Evolutionary conservation across 257 asterid species (phyloP), one percentile per base, ranked within the genome.

Genomic region (Haberlea rhodopensis): DNA sequence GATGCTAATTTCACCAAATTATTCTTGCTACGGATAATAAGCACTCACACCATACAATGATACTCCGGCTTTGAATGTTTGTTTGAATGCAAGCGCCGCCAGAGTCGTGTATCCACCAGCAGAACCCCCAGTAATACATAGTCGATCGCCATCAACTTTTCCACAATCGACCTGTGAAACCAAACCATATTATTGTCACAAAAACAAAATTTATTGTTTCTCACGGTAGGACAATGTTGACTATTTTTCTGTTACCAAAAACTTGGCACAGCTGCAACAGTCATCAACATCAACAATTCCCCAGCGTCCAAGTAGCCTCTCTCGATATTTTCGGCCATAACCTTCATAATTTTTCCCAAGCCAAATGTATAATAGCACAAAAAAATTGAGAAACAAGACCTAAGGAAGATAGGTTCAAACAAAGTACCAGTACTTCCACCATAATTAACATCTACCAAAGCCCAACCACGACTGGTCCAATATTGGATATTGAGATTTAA

Each of bases 401-500:
- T 7, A 34, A 24, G 48, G 40, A 46, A 23, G 13, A 34, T 10
- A 28, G 52, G 53, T 20, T 26, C 34, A 37, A 19, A 32, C 5
- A 9, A 46, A 52, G 26, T 85, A 92, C 99, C 99, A 46, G 95
- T 78, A 80, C 99, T 92, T 79, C 99, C 99, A 68, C 99, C 99
- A 67, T 92, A 92, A 82, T 92, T 92, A 67, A 92, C 99, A 81
- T 92, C 99, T 67, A 87, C 97, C 66, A 82, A 79, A 60, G 97
- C 99, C 99, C 97, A 92, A 71, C 99, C 99, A 37, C 96, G 95
- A 79, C 99, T 89, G 59, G 99, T 92, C 99, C 97, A 92, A 75
- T 81, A 92, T 64, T 92, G 99, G 81, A 92, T 77, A 55, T 75
- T 75, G 52, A 89, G 88, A 75, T 88, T 84, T 66, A 92, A 84